phyloP scores from a whole-genome alignment of 2,329 filamentous ascomycete genomes.

The Leptographium flavum region DNA sequence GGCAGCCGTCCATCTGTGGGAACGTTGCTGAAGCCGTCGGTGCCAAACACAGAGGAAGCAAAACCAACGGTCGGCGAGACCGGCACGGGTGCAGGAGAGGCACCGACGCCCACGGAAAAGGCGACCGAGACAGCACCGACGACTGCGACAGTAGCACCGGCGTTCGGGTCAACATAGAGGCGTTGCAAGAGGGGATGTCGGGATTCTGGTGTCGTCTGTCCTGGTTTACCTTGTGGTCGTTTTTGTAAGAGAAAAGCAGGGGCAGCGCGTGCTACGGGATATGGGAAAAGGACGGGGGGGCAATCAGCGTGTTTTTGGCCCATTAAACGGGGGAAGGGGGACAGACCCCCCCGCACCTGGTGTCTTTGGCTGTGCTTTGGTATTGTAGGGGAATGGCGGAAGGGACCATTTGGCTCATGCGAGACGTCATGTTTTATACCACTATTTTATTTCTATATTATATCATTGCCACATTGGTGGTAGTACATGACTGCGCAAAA shows the following conservation, averaged over 20 bases:
- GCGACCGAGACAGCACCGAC: neutral
- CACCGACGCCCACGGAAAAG: constrained; percentile 7
- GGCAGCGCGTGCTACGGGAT: neutral
- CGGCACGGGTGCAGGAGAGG: constrained; percentile 2
- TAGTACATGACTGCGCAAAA: no score
- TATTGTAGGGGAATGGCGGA: neutral
- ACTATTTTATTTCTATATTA: neutral
- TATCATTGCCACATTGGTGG: neutral
- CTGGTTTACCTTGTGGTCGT: neutral
- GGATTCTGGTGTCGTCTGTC: neutral
- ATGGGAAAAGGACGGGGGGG: neutral
- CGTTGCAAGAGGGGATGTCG: neutral
- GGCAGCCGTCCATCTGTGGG: constrained; percentile 24
- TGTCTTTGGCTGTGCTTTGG: neutral
- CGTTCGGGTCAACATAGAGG: neutral
- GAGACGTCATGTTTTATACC: constrained; percentile 3
- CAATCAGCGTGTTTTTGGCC: neutral
- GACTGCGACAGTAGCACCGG: neutral
- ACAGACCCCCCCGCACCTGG: neutral
- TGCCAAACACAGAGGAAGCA: constrained; percentile 23
- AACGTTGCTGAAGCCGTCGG: constrained; percentile 22
- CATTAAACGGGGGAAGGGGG: neutral
- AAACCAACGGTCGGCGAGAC: constrained; percentile 19
- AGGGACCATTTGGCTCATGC: neutral
- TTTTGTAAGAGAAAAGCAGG: neutral